These are phyloP conservation scores for Amaranthus hypochondriacus DNA, from an alignment of 148 eudicot species.

Conservation along the genomic window DNA sequence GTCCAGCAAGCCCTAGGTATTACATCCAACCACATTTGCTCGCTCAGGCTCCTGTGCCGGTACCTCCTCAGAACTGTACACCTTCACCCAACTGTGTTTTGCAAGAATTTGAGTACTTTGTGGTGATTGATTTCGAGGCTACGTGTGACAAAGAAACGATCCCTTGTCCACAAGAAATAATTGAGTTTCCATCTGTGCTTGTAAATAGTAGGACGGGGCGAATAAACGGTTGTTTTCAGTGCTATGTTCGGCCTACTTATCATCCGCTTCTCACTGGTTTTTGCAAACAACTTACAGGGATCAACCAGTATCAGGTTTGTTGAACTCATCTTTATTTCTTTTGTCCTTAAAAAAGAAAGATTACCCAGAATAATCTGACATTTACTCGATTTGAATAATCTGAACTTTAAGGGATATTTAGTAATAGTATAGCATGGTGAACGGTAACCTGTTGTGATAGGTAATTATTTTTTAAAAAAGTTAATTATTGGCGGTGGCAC, in stretches of 20 bases:
- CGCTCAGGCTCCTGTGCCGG: no score
- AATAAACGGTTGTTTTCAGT: conserved; percentile 67
- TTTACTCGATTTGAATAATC: no score
- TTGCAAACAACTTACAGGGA: conserved; percentile 73
- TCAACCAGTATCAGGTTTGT: no score
- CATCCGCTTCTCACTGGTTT: conserved; percentile 69
- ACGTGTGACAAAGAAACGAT: conserved; percentile 74
- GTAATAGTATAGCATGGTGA: no score
- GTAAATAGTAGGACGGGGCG: conserved; percentile 73
- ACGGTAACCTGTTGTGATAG: no score
- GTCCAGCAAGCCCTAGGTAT: no score
- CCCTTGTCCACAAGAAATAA: conserved; percentile 88
- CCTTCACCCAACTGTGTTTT: conserved; percentile 29
- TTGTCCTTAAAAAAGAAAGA: not conserved
- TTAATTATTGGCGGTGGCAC: no score
- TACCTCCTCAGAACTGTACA: no score
- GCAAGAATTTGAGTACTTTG: conserved; percentile 83
- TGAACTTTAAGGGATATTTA: no score
- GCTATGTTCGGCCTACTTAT: conserved; percentile 79
- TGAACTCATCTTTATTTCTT: not conserved
- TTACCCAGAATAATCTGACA: no score
- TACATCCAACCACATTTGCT: no score
- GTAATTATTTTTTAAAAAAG: no score
- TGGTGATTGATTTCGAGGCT: conserved; percentile 94
- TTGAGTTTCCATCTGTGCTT: conserved; percentile 89